These are phyloP conservation scores for Jamesozyma hellenica DNA, from an alignment of 805 yeast species.

Conservation along the genomic window DNA sequence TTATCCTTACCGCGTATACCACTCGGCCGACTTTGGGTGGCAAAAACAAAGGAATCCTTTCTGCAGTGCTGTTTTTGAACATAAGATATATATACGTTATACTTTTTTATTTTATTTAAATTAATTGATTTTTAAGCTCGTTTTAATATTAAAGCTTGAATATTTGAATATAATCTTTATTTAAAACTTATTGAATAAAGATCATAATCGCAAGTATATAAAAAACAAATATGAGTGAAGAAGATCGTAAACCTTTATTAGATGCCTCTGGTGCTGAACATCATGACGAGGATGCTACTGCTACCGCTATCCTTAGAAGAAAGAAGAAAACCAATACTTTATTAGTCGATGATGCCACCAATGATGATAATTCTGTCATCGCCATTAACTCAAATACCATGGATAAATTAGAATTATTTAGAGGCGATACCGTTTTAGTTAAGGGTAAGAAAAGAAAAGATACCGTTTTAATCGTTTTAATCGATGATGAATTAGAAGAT, in stretches of 20 bases:
- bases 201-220: no score
- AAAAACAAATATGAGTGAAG: slow-evolving; percentile 11
- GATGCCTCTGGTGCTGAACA: slow-evolving; percentile 63
- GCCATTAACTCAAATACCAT: slow-evolving; percentile 91
- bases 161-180: no score
- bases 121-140: no score
- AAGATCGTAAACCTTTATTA: slow-evolving; percentile 37
- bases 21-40: no score
- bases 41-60: no score
- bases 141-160: no score
- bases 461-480: slow-evolving; percentile 88
- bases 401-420: slow-evolving; percentile 88
- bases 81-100: no score
- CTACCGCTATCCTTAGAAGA: slow-evolving; percentile 93
- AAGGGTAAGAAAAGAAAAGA: slow-evolving; percentile 98
- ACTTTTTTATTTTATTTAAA: no score
- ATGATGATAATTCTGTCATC: slow-evolving; percentile 94
- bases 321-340: slow-evolving; percentile 96
- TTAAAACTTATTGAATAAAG: no score
- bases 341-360: slow-evolving; percentile 91
- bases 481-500: slow-evolving; percentile 93
- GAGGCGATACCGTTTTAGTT: slow-evolving; percentile 95
- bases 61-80: no score
- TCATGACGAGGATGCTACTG: slow-evolving; percentile 59
- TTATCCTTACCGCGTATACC: no score